Evolutionary conservation across 805 yeast genomes (phyloP).

Genomic region (Yarrowia deformans): DNA sequence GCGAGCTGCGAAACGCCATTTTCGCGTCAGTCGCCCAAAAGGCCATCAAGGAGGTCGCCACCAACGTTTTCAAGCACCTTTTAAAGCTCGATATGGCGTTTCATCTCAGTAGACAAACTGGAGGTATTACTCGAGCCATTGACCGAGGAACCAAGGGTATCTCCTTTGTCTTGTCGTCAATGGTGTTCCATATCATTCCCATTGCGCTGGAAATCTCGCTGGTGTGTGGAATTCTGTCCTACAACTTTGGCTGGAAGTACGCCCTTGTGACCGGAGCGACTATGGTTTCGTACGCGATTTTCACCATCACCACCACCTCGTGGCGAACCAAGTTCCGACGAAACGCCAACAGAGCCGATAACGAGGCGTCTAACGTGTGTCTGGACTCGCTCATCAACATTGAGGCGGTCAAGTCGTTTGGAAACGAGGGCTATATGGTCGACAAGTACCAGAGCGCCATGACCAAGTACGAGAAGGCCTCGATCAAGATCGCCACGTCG

Average conservation of each 20-base stretch:
- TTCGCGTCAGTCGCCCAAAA: slow-evolving; percentile 95
- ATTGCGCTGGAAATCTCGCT: slow-evolving; percentile 89
- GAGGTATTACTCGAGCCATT: slow-evolving; percentile 94
- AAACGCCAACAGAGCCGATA: slow-evolving; percentile 90
- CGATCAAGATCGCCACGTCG: slow-evolving; percentile 77
- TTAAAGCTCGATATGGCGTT: slow-evolving; percentile 85
- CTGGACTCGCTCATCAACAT: slow-evolving; percentile 91
- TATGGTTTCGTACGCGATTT: slow-evolving; percentile 85
- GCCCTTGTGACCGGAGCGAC: slow-evolving; percentile 89
- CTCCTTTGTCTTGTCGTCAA: slow-evolving; percentile 87
- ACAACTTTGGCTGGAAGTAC: slow-evolving; percentile 86
- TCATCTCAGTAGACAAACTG: slow-evolving; percentile 91
- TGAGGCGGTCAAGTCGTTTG: slow-evolving; percentile 93
- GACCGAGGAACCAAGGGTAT: slow-evolving; percentile 98
- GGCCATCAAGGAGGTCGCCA: slow-evolving; percentile 89
- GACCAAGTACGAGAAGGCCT: slow-evolving; percentile 71
- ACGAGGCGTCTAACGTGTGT: slow-evolving; percentile 93
- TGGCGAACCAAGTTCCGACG: slow-evolving; percentile 96
- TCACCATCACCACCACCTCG: slow-evolving; percentile 90
- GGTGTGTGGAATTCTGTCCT: slow-evolving; percentile 92
- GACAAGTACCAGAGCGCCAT: slow-evolving; percentile 80
- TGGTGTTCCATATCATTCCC: slow-evolving; percentile 98
- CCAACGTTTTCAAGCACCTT: slow-evolving; percentile 83
- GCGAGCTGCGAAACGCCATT: slow-evolving; percentile 92
- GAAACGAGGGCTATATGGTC: slow-evolving; percentile 84